Evolutionary conservation across 208 protist genomes (phyloP).

Genomic region (Leptomonas pyrrhocoris): DNA sequence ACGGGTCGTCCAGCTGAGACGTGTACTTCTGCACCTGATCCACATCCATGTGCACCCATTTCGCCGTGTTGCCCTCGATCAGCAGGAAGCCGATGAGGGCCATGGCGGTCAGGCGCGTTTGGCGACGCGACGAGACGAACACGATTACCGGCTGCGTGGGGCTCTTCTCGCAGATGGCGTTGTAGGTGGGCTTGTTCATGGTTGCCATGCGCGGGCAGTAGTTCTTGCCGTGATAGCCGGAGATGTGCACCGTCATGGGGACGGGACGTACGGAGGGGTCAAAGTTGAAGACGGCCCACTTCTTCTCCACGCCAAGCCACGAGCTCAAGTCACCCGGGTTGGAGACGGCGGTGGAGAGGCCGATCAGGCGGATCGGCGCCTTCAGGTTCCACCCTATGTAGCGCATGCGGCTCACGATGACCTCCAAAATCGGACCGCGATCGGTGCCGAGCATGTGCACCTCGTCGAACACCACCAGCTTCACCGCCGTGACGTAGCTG

Average conservation of each 20-base stretch:
- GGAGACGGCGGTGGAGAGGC: slow-evolving; percentile 98
- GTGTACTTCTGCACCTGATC: slow-evolving; percentile 87
- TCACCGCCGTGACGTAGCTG: slow-evolving; percentile 94
- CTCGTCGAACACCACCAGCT: slow-evolving; percentile 98
- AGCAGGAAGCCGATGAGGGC: slow-evolving; percentile 96
- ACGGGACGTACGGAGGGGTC: slow-evolving; percentile 98
- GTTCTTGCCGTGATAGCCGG: slow-evolving; percentile 96
- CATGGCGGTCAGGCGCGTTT: slow-evolving; percentile 99
- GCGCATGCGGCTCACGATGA: slow-evolving; percentile 98
- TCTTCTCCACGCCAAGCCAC: slow-evolving; percentile 97
- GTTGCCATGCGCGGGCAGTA: slow-evolving; percentile 99
- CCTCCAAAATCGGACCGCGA: slow-evolving; percentile 99
- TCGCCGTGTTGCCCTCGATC: slow-evolving; percentile 91
- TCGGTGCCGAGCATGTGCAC: slow-evolving; percentile 99
- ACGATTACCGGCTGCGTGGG: slow-evolving; percentile 97
- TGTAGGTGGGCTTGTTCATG: slow-evolving; percentile 99
- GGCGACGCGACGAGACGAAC: slow-evolving; percentile 98
- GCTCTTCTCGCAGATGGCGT: slow-evolving; percentile 95
- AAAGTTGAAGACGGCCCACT: slow-evolving; percentile 98
- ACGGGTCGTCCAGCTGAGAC: slow-evolving; percentile 76
- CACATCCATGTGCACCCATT: slow-evolving; percentile 93
- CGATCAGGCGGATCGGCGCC: slow-evolving; percentile 96
- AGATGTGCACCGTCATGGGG: slow-evolving; percentile 96
- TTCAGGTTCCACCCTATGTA: slow-evolving; percentile 96
- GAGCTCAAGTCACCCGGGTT: slow-evolving; percentile 98